Evolutionary conservation across 164 flowering plant species (phyloP).

Genomic region (Platanus orientalis): DNA sequence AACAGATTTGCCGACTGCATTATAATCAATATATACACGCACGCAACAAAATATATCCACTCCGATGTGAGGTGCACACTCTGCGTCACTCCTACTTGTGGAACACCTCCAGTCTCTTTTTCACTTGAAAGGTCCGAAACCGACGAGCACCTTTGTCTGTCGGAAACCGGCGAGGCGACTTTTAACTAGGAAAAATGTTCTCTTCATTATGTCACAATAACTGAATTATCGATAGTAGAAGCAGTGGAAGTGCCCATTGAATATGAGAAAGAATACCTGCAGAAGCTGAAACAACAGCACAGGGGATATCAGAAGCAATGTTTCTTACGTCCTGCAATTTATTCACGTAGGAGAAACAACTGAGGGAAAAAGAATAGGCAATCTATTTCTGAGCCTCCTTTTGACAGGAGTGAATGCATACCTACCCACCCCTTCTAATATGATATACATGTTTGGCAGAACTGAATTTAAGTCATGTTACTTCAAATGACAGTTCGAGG

Average conservation of each 20-base stretch:
- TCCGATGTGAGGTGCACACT: conserved; percentile 25
- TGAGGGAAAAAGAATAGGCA: no score
- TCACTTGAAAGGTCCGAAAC: conserved; percentile 13
- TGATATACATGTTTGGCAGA: no score
- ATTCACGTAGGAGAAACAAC: neutral
- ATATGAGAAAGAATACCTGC: conserved; percentile 16
- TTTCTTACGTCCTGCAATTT: neutral
- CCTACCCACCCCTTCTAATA: no score
- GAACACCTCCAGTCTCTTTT: conserved; percentile 17
- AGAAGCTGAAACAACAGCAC: conserved; percentile 30
- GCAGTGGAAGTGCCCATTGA: conserved; percentile 26
- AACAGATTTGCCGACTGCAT: conserved; percentile 32
- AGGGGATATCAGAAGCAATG: neutral
- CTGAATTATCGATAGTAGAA: conserved; percentile 29
- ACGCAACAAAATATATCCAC: conserved; percentile 37
- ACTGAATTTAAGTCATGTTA: no score
- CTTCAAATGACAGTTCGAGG: neutral
- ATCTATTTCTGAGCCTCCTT: no score
- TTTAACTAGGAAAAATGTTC: conserved; percentile 13
- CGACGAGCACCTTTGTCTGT: neutral
- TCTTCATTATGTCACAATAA: conserved; percentile 12
- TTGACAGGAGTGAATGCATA: no score
- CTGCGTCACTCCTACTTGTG: conserved; percentile 20
- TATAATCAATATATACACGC: conserved; percentile 51
- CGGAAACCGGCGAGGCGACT: conserved; percentile 15